Conservation (phyloP, 768 basidiomycete genomes). For the Suillus cothurnatus region DNA sequence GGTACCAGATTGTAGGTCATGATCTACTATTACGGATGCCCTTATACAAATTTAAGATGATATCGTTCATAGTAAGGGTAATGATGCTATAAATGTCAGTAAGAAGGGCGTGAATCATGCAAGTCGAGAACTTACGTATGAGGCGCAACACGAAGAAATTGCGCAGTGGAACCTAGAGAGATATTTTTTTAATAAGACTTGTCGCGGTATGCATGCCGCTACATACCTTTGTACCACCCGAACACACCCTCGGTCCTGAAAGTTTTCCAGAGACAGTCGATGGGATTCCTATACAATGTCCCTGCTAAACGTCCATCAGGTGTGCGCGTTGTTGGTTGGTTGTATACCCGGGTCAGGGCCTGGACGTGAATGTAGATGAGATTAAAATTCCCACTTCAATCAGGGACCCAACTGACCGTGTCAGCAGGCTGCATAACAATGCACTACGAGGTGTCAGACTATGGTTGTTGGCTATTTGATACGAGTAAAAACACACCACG, state of each 20-base stretch:
- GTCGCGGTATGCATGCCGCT: background rate
- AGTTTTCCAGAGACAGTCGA: slow-evolving; percentile 97
- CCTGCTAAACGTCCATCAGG: slow-evolving; percentile 76
- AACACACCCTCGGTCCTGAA: no score
- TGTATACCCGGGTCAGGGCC: slow-evolving; percentile 94
- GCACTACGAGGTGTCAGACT: slow-evolving; percentile 48
- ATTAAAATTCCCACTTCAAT: slow-evolving; percentile 8
- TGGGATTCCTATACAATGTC: slow-evolving; percentile 83
- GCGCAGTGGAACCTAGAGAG: slow-evolving; percentile 80
- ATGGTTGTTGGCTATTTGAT: slow-evolving; percentile 1
- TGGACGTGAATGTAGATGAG: slow-evolving; percentile 27
- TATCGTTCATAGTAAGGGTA: slow-evolving; percentile 86
- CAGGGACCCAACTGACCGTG: slow-evolving; percentile 56
- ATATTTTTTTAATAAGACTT: background rate
- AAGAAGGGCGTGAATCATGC: background rate
- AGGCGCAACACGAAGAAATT: slow-evolving; percentile 90
- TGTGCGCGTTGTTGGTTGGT: slow-evolving; percentile 78
- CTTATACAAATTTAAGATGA: slow-evolving; percentile 72
- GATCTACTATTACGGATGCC: slow-evolving; percentile 21
- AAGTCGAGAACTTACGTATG: slow-evolving; percentile 65
- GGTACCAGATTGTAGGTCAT: background rate
- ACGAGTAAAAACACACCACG: slow-evolving; percentile 61
- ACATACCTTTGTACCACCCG: slow-evolving; percentile 93
- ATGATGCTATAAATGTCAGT: slow-evolving; percentile 59
- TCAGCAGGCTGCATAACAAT: slow-evolving; percentile 95